Base-by-base conservation (phyloP, 495 filamentous ascomycete genomes). In the Chaetomium fimeti region DNA sequence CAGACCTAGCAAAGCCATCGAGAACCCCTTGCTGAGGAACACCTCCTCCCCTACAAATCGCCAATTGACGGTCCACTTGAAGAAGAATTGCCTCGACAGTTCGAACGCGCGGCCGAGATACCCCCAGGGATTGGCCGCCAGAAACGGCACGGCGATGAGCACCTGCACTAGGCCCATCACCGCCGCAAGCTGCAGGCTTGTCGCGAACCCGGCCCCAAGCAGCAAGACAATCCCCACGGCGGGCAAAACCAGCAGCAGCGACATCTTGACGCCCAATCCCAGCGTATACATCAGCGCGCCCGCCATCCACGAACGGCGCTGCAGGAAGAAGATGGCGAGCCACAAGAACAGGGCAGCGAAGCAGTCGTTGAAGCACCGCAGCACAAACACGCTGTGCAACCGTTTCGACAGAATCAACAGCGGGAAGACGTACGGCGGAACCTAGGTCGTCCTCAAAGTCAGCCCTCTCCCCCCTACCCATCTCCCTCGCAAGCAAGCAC, bases 1-100 rank as follows among this genome's bases (percentile, higher is more conserved):
- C 57, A 88, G 72, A 6, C 77, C 81, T 22, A 97, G 77, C 48
- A 98, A 78, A 9, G 74, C 75, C 22, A 87, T 54, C 42, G 92
- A 85, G 71, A 97, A 96, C 15, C 79, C 73, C 60, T 77, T 84
- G 57, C 91, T 95, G 25, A 95, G 80, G 68, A 98, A 98, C 2
- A 74, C 74, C 24, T 91, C 86, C 71, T 97, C 91, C 15, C 88
- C 86, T 6, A 97, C 75, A 68, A 98, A 97, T 51, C 93, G 85
- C 93, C 93, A 98, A 75, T 98, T 98, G 62, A 98, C 94, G 0
- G 94, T 98, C 94, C 94, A 98, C 73, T 96, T 93, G 81, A 91
- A 97, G 66, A 96, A 81, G 74, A 98, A 98, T 67, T 88, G 84
- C 52, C 94, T 82, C 29, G 90, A 89, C 29, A 98, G 79, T 78